phyloP scores from a whole-genome alignment of 148 eudicot genomes.

The Arbutus unedo region DNA sequence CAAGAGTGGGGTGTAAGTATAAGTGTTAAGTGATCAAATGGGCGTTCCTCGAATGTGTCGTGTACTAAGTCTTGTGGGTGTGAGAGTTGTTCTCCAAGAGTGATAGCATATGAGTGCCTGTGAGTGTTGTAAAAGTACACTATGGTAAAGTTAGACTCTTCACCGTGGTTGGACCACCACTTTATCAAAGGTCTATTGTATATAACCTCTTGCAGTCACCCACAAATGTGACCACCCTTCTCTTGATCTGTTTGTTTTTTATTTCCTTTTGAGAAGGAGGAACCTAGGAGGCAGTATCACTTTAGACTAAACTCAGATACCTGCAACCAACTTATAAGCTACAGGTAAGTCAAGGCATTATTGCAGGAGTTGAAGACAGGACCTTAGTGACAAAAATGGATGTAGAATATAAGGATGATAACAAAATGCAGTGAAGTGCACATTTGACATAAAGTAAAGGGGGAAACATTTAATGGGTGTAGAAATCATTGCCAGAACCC shows the following conservation, averaged over 20 bases:
- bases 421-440: background rate
- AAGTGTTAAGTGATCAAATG: too few relatives aligned
- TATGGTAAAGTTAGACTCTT: too few relatives aligned
- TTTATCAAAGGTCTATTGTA: background rate
- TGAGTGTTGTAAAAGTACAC: too few relatives aligned
- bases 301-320: background rate
- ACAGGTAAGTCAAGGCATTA: background rate
- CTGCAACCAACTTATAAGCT: background rate
- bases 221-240: background rate
- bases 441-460: background rate
- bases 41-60: too few relatives aligned
- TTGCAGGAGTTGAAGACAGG: background rate
- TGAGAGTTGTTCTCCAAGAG: too few relatives aligned
- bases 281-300: background rate
- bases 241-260: background rate
- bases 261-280: background rate
- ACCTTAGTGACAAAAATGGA: background rate
- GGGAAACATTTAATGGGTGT: background rate
- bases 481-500: background rate
- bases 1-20: too few relatives aligned
- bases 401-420: background rate
- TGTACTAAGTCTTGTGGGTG: too few relatives aligned
- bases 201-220: background rate
- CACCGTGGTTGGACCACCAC: background rate
- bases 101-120: too few relatives aligned